Evolutionary conservation across 2,329 filamentous ascomycete species (phyloP).

Genomic region (Coniochaeta sp.): DNA sequence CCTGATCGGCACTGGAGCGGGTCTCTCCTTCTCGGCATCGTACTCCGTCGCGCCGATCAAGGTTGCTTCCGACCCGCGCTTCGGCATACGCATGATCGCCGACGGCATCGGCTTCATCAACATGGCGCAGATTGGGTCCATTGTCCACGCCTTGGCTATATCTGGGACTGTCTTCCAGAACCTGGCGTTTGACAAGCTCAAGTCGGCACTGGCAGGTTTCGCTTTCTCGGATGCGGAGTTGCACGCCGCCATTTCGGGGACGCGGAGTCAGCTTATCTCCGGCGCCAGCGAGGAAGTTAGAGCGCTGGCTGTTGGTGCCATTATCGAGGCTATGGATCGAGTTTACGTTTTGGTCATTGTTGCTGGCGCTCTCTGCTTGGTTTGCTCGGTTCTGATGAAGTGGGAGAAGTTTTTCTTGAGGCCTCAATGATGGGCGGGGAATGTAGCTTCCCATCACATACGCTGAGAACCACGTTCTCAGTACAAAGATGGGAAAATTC

Average conservation of each 20-base stretch:
- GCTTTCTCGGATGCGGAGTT: neutral
- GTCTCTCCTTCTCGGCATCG: neutral
- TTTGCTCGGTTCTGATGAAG: neutral
- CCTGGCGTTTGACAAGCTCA: neutral
- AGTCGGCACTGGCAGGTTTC: neutral
- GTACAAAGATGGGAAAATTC: too few species aligned
- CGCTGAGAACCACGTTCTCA: too few species aligned
- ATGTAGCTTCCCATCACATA: too few species aligned
- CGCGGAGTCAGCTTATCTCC: neutral
- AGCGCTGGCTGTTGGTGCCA: neutral
- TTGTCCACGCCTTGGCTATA: neutral
- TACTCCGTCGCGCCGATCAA: neutral
- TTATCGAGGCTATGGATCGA: neutral
- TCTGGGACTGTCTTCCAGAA: neutral
- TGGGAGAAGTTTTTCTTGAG: neutral
- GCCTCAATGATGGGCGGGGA: too few species aligned
- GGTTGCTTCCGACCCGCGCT: neutral
- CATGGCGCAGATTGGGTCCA: neutral
- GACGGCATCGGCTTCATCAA: neutral
- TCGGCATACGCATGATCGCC: neutral
- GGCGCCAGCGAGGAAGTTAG: neutral
- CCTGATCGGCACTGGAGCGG: conserved; percentile 9
- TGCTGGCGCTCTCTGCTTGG: neutral
- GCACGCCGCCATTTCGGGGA: neutral
- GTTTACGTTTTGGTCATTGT: neutral